Base-by-base conservation (phyloP, 345 rosid species). In the Gossypium longicalyx region DNA sequence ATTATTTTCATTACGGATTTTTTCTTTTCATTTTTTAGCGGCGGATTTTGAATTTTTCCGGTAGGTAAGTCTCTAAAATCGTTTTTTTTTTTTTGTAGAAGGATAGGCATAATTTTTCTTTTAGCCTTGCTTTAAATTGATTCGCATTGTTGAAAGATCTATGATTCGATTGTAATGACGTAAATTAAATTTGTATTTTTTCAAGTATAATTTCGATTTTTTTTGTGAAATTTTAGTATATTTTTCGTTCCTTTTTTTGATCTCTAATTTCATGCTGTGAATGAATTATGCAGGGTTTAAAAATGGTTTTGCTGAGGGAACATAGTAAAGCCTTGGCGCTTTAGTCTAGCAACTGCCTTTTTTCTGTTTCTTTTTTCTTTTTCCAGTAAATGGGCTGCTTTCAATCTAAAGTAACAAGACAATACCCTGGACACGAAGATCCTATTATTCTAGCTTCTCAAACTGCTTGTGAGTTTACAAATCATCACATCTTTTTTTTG, bases 321-420 rank as follows among this genome's bases (percentile, higher is more conserved):
- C 29, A 52, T 44, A 11, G 80, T 52, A 64, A 72, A 83, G 79
- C 81, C 77, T 77, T 69, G 81, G 71, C 77, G 52, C 17, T 60
- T 49, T 52, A 64, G 74, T 63, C 70, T 70, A 72, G 77, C 62
- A 56, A 15, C 66, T 56, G 53, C 69, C n/a, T 44, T 61, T 29
- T 27, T 7, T 16, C 12, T 60, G 1, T 58, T 23, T 56, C 3
- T 56, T 54, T n/a, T 15, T 16, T 54, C 3, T 12, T 12, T 12
- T 25, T 48, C 74, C 79, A 49, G 86, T 87, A 87, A 89, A 96
- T 96, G 99, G 99, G 99, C 92, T 96, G 99, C 81, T 90, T 93
- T 83, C 83, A 87, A 2, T 93, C 99, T 22, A 93, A 84, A 74
- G 92, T 76, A 67, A 81, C 86, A 61, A 89, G 82, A 80, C 88